Evolutionary conservation across 805 yeast species (phyloP).

Genomic region (Starmerella riodocensis): DNA sequence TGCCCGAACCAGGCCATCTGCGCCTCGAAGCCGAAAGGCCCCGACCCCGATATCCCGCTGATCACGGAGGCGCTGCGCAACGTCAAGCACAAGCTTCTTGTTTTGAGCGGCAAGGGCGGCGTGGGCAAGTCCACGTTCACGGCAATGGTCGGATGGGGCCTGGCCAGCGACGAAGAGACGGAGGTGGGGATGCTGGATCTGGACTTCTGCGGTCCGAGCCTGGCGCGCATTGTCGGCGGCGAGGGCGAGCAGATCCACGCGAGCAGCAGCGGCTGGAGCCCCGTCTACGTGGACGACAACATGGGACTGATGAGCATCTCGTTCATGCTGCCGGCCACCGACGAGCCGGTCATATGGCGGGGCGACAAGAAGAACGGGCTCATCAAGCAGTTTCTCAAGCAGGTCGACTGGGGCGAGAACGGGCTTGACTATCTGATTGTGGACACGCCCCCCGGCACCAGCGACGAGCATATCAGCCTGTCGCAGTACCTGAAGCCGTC

Average conservation of each 20-base stretch:
- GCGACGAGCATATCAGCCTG: slow-evolving; percentile 90
- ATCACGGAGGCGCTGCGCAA: slow-evolving; percentile 55
- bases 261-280: slow-evolving; percentile 90
- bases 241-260: slow-evolving; percentile 75
- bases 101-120: slow-evolving; percentile 57
- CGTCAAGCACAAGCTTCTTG: slow-evolving; percentile 64
- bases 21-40: slow-evolving; percentile 69
- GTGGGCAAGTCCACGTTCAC: slow-evolving; percentile 97
- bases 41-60: slow-evolving; percentile 79
- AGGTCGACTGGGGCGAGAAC: slow-evolving; percentile 77
- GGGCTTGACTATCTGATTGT: slow-evolving; percentile 63
- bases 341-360: slow-evolving; percentile 92
- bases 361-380: slow-evolving; percentile 91
- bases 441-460: slow-evolving; percentile 98
- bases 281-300: slow-evolving; percentile 90
- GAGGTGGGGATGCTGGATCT: slow-evolving; percentile 96
- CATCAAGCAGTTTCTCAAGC: slow-evolving; percentile 84
- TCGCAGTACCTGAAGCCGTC: slow-evolving; percentile 76
- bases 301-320: slow-evolving; percentile 91
- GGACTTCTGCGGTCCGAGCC: slow-evolving; percentile 95
- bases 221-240: slow-evolving; percentile 90
- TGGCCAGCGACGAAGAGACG: slow-evolving; percentile 56
- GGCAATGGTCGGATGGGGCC: slow-evolving; percentile 91
- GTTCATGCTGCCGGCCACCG: slow-evolving; percentile 84
- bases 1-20: slow-evolving; percentile 91